Evolutionary conservation across 225 moss, liverwort and hornwort species (phyloP), one percentile per base, ranked within the genome.

Genomic region (Anthoceros angustus): DNA sequence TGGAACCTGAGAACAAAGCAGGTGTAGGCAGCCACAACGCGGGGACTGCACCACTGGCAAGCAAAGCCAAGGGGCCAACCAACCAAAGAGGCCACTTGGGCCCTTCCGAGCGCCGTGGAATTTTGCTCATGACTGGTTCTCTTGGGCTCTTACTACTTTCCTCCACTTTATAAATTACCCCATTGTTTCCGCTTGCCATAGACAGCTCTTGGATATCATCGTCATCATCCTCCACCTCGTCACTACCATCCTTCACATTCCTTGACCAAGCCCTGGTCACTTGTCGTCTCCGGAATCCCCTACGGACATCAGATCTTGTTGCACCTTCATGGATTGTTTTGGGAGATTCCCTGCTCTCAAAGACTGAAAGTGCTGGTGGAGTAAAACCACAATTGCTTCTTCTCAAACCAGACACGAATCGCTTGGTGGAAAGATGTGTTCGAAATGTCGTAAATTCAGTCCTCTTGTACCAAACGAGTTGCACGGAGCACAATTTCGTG

Each of bases 1-100:
- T 64, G 0, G 79, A 73, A 41, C 79, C 76, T 15, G 41, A 40
- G 43, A 79, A 76, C 24, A 79, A 67, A 20, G 73, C 40, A 41
- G 73, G 76, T 4, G 70, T 72, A 14, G 79, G 76, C 64, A 79
- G 70, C 79, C 75, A 79, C 3, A 79, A 62, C 10, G 76, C 73
- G 42, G 79, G 79, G 63, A 73, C 23, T 2, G 79, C 79, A 42
- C 79, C 79, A 8, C 73, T 79, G 70, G 76, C 64, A 9, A 79
- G 75, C 24, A 79, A 63, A 10, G 76, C 79, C 20, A 79, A 41
- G 5, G 79, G 79, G 12, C 73, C 79, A 39, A 79, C 63, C 48
- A 79, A 46, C 79, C 79, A 79, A 18, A 55, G 23, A 23, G 55
- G 55, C 55, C 55, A 55, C 55, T 55, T 55, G 7, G n/a, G n/a